A percentile compares a stretch with the other conserved stretches of the same genome.
phyloP scores from a whole-genome alignment of 805 yeast genomes.

The Metschnikowia santaceciliae region DNA sequence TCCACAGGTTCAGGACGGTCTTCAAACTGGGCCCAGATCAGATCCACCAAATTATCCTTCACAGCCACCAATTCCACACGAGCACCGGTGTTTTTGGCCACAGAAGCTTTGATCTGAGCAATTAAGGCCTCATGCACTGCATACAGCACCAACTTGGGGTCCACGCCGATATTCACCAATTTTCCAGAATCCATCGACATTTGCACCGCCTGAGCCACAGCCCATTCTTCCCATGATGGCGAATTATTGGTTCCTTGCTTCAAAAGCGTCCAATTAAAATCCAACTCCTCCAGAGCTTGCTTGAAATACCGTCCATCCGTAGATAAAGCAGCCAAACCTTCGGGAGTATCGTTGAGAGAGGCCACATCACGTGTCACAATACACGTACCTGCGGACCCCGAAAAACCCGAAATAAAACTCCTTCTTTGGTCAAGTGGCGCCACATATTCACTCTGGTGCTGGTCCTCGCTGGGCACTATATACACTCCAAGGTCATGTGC shows the following conservation, averaged over 20 bases:
- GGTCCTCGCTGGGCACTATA: slow-evolving; percentile 83
- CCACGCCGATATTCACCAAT: slow-evolving; percentile 40
- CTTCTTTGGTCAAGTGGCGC: slow-evolving; percentile 78
- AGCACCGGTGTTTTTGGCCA: slow-evolving; percentile 22
- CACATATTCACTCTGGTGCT: slow-evolving; percentile 90
- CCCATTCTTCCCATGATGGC: slow-evolving; percentile 59
- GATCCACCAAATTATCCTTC: slow-evolving; percentile 66
- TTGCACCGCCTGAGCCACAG: slow-evolving; percentile 47
- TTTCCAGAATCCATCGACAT: slow-evolving; percentile 45
- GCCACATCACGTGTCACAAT: slow-evolving; percentile 63
- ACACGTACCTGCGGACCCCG: slow-evolving; percentile 92
- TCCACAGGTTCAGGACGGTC: slow-evolving; percentile 53
- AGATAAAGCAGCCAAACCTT: slow-evolving; percentile 51
- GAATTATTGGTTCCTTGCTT: slow-evolving; percentile 49
- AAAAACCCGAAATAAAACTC: slow-evolving; percentile 78
- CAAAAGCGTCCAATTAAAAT: slow-evolving; percentile 55
- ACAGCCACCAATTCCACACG: slow-evolving; percentile 43
- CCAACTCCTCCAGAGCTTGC: slow-evolving; percentile 56
- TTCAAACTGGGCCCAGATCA: slow-evolving; percentile 69
- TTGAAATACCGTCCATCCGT: slow-evolving; percentile 61
- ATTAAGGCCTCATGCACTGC: slow-evolving; percentile 30
- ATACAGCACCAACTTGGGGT: slow-evolving; percentile 47
- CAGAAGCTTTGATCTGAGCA: slow-evolving; percentile 25
- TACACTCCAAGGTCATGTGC: slow-evolving; percentile 65
- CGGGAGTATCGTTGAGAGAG: slow-evolving; percentile 49